Base-by-base conservation (phyloP, 768 basidiomycete species). In the Leccinum longicurvipes region DNA sequence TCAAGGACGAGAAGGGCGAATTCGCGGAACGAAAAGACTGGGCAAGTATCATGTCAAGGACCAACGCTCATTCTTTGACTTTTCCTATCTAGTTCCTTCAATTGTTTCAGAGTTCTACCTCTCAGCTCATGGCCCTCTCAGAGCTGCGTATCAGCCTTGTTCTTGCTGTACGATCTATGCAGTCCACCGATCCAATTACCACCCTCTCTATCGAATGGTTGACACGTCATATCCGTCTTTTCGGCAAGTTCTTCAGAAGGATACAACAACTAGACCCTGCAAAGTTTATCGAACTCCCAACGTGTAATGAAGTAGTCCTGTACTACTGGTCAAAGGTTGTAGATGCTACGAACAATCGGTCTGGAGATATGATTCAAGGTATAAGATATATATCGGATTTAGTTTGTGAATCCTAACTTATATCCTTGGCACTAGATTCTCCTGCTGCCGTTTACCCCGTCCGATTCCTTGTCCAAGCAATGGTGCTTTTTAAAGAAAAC, bases 401-500 rank as follows among this genome's bases (percentile, higher is more conserved):
- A 19, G 2, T 15, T 25, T 27, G 19, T 46, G 19, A 15, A 32
- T 15, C 28, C 10, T 4, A 27, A 48, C 21, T 17, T 39, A 45
- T 27, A 19, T 34, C 11, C 24, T 25, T 48, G 24, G 51, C 9
- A 34, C 44, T 55, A 92, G 89, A 93, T 67, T 81, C 84, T 0
- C 67, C 76, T 28, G 72, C 76, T 44, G 87, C 84, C 2, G 68
- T 85, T 2, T 92, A 85, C 65, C 91, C 92, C n/a, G 77, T 89
- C 23, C 83, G 86, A 11, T 84, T 89, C 63, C 75, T 93, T 55
- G 88, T 93, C 0, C 91, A 92, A 65, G 88, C 86, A 3, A 86
- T 93, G 84, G 86, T 89, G 6, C 73, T 93, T 9, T 93, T 93
- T 74, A 91, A 88, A 62, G 91, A 92, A 55, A 89, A 82, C 60